Evolutionary conservation across 2,329 filamentous ascomycete genomes (phyloP), one percentile per base, ranked within the genome.

Genomic region (Sclerotinia nivalis): DNA sequence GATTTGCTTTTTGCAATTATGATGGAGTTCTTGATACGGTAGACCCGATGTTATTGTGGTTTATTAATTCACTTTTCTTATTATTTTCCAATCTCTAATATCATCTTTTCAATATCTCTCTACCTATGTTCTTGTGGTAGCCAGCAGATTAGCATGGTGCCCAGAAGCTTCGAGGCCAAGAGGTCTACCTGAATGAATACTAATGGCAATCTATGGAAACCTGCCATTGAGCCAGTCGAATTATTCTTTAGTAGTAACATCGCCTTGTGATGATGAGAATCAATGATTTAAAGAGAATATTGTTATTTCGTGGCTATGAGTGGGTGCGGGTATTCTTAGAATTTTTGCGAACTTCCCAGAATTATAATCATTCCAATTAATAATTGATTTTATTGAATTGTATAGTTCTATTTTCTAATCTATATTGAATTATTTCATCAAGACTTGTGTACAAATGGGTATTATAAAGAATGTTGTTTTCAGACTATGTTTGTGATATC

Each of bases 231-330:
- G 4, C 4, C 4, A n/a, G 0, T n/a, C 5, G 13, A 52, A 8
- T 10, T 22, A 37, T 25, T 20, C 47, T 25, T 10, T 28, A 0
- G 15, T 13, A 37, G 45, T 25, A 50, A 50, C 12, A 28, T 1
- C 0, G 2, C n/a, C 31, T 12, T 2, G 1, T 34, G 28, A 31
- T 20, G 10, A 54, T 52, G 5, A 22, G 4, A 37, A 22, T 2
- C 2, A 52, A 20, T 28, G 4, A 64, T 40, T 40, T 6, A 28
- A 43, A 45, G n/a, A 60, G 37, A 45, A 60, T 45, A 8, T 13
- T 12, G 1, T 25, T 6, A 8, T 4, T 22, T n/a, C 4, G 34
- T 20, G 5, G 10, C 1, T 2, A 22, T 2, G 3, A 37, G 20
- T 15, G 34, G 2, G 15, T 8, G 20, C 8, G 15, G 2, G 15